Conservation (phyloP, 1,284 basidiomycete genomes). For the Apiotrichum gamsii region DNA sequence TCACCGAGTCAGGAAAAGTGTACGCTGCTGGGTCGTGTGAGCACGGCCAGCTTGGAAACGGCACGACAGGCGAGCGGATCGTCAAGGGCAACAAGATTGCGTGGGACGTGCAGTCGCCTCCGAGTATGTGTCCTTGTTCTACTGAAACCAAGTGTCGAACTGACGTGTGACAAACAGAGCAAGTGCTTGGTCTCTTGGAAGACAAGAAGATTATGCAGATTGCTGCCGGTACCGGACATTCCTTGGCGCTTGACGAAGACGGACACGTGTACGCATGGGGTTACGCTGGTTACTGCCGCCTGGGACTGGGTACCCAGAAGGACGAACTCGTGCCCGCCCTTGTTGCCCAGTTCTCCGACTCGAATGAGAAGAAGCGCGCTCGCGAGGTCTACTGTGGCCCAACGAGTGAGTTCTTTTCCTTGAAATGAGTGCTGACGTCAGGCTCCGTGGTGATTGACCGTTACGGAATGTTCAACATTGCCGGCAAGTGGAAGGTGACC, state of each 20-base stretch:
- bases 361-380: constrained; percentile 61
- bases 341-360: constrained; percentile 74
- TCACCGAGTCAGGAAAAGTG: constrained; percentile 76
- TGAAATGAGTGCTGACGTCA: too few species aligned
- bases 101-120: constrained; percentile 70
- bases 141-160: too few species aligned
- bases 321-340: constrained; percentile 65
- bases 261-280: constrained; percentile 78
- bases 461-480: constrained; percentile 61
- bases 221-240: constrained; percentile 79
- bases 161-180: constrained; percentile 50
- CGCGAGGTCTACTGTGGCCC: constrained; percentile 69
- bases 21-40: constrained; percentile 88
- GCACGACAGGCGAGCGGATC: constrained; percentile 63
- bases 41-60: constrained; percentile 86
- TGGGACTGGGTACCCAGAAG: constrained; percentile 66
- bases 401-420: constrained; percentile 53
- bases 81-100: constrained; percentile 73
- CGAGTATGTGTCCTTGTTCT: constrained; percentile 59
- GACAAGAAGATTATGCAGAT: constrained; percentile 71
- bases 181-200: constrained; percentile 59
- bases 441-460: constrained; percentile 72
- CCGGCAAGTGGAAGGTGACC: constrained; percentile 75
- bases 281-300: constrained; percentile 46
- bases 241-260: constrained; percentile 68